Evolutionary conservation across 2,329 filamentous ascomycete genomes (phyloP).

Genomic region (Fusarium udum): DNA sequence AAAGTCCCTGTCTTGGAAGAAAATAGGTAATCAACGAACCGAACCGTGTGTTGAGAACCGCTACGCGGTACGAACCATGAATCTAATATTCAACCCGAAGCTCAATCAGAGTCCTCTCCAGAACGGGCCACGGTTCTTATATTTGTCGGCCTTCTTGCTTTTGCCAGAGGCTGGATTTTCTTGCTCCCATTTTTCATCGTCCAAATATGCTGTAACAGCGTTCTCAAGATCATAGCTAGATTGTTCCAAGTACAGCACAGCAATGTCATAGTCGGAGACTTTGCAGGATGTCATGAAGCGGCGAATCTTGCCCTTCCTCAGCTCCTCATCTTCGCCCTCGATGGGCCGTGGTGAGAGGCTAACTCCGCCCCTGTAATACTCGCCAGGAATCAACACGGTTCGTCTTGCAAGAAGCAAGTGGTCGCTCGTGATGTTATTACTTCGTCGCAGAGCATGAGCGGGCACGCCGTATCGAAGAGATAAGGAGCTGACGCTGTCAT

Average conservation of each 20-base stretch:
- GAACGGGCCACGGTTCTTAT: conserved; percentile 46
- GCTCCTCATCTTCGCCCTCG: conserved; percentile 79
- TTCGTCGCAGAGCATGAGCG: conserved; percentile 66
- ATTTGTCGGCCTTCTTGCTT: conserved; percentile 42
- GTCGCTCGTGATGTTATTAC: conserved; percentile 77
- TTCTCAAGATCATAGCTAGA: conserved; percentile 70
- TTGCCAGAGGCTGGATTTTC: conserved; percentile 61
- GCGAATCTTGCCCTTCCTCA: conserved; percentile 74
- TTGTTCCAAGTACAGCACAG: conserved; percentile 78
- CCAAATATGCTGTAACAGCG: conserved; percentile 71
- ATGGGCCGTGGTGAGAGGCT: conserved; percentile 75
- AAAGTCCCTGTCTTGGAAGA: conserved; percentile 40
- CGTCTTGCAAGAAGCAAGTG: conserved; percentile 74
- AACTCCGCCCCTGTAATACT: conserved; percentile 72
- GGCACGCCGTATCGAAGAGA: conserved; percentile 78
- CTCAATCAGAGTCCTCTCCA: conserved; percentile 45
- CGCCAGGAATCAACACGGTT: conserved; percentile 76
- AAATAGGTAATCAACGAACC: conserved; percentile 40
- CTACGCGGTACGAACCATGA: conserved; percentile 43
- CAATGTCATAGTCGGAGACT: conserved; percentile 79
- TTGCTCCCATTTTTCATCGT: conserved; percentile 80
- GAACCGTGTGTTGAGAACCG: conserved; percentile 35
- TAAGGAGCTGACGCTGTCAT: conserved; percentile 74
- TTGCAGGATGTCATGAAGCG: conserved; percentile 85
- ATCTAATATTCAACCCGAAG: conserved; percentile 40